phyloP scores from a whole-genome alignment of 176 grass and related monocot species.

The Oryza nivara region DNA sequence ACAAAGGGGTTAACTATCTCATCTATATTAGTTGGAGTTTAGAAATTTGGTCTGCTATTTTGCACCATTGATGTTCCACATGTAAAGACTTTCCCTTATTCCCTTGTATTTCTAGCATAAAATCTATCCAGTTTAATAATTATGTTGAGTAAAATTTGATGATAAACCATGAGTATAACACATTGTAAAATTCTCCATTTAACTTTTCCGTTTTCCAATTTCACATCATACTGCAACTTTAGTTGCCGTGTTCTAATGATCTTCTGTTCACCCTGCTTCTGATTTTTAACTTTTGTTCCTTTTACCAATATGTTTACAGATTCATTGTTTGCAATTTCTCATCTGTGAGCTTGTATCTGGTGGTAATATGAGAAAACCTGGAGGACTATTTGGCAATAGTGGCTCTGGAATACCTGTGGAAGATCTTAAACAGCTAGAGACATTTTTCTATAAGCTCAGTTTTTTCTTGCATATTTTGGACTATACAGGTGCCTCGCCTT shows the following conservation, averaged over 20 bases:
- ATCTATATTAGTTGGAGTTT: background rate
- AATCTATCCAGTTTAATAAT: slow-evolving; percentile 7
- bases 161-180: background rate
- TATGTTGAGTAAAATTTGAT: background rate
- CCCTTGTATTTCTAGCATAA: background rate
- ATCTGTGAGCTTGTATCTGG: slow-evolving; percentile 96
- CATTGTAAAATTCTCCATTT: slow-evolving; percentile 6
- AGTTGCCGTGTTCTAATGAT: background rate
- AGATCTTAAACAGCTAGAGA: slow-evolving; percentile 95
- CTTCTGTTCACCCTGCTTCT: slow-evolving; percentile 39
- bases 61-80: slow-evolving; percentile 8
- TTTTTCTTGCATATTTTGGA: slow-evolving; percentile 99
- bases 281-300: slow-evolving; percentile 39
- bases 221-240: slow-evolving; percentile 19
- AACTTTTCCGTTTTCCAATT: background rate
- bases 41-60: slow-evolving; percentile 5
- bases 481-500: slow-evolving; percentile 68
- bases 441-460: slow-evolving; percentile 98
- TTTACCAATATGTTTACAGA: slow-evolving; percentile 54
- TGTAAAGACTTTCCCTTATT: background rate
- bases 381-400: slow-evolving; percentile 98
- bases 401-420: slow-evolving; percentile 94
- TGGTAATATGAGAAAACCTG: slow-evolving; percentile 92
- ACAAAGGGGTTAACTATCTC: background rate
- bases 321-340: slow-evolving; percentile 98